These are phyloP conservation scores for Aspergillus fumigatiaffinis DNA, from an alignment of 2,329 filamentous ascomycete genomes.

Conservation along the genomic window DNA sequence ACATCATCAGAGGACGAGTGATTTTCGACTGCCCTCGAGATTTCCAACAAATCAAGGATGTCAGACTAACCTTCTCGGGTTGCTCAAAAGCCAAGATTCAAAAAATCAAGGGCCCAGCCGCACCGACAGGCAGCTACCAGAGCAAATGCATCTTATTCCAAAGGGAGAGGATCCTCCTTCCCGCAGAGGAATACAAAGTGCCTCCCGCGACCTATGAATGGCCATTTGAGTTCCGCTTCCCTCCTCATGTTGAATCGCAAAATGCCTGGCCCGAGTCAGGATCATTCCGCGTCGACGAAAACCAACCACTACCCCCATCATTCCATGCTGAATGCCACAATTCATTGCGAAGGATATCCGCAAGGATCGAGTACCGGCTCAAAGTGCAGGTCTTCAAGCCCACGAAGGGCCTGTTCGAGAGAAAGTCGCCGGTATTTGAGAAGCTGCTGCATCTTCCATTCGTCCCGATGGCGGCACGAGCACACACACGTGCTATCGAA, in stretches of 20 bases:
- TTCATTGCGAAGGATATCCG: constrained; percentile 4
- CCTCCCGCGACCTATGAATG: constrained; percentile 8
- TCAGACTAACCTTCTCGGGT: constrained; percentile 10
- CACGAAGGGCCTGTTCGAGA: constrained; percentile 2
- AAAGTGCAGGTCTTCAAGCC: constrained; percentile 7
- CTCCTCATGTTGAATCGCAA: not conserved
- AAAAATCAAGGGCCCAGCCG: constrained; percentile 12
- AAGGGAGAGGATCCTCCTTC: constrained; percentile 8
- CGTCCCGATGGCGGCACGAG: not conserved
- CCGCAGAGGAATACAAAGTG: constrained; percentile 1
- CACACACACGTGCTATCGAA: not conserved
- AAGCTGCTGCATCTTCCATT: constrained; percentile 3
- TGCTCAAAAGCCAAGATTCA: constrained; percentile 12
- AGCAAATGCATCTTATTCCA: constrained; percentile 15
- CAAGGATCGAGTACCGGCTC: constrained; percentile 8
- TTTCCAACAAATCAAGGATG: constrained; percentile 5
- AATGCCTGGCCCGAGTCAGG: constrained; percentile 4
- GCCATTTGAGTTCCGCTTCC: constrained; percentile 11
- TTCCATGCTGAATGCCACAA: constrained; percentile 4
- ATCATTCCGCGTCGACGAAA: constrained; percentile 9
- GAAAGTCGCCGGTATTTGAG: constrained; percentile 1
- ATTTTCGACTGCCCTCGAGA: constrained; percentile 4
- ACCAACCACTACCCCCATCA: constrained; percentile 10
- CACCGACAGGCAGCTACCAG: constrained; percentile 9
- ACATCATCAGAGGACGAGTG: constrained; percentile 4